Evolutionary conservation across 139 green algal species (phyloP).

Genomic region (Chlamydomonas eustigma): DNA sequence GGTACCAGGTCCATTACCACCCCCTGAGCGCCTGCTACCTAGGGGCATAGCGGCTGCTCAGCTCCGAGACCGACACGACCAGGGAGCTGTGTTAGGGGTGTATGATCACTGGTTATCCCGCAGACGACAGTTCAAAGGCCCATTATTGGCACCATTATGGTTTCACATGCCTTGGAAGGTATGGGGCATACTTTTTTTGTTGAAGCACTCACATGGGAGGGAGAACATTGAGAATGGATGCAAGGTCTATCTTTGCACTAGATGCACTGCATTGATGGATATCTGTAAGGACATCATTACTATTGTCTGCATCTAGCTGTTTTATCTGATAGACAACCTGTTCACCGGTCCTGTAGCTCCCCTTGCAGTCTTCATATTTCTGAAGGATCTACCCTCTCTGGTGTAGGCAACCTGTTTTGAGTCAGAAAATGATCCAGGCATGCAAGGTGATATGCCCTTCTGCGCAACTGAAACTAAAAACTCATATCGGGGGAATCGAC

Average conservation of each 20-base stretch:
- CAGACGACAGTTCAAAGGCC: conserved; percentile 21
- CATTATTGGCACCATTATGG: conserved; percentile 31
- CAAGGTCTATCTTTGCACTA: too few species aligned
- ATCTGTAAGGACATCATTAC: too few species aligned
- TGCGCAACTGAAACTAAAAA: conserved; percentile 28
- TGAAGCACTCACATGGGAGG: too few species aligned
- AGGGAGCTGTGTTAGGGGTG: conserved; percentile 14
- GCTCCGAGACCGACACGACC: conserved; percentile 18
- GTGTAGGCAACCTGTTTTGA: conserved; percentile 31
- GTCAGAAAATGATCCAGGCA: conserved; percentile 5
- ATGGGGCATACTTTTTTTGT: background rate
- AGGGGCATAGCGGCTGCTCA: conserved; percentile 8
- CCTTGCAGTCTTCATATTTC: background rate
- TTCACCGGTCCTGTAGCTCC: background rate
- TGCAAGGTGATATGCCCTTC: conserved; percentile 43
- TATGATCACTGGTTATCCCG: conserved; percentile 40
- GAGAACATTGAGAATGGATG: too few species aligned
- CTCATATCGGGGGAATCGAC: conserved; percentile 12
- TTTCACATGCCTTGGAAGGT: conserved; percentile 43
- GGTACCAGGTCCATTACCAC: conserved; percentile 30
- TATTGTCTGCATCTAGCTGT: background rate
- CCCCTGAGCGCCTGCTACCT: conserved; percentile 24
- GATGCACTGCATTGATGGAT: too few species aligned
- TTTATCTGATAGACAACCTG: background rate
- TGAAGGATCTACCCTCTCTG: background rate